Conservation (phyloP, 2,329 filamentous ascomycete genomes). For the Curvularia spicifera region DNA sequence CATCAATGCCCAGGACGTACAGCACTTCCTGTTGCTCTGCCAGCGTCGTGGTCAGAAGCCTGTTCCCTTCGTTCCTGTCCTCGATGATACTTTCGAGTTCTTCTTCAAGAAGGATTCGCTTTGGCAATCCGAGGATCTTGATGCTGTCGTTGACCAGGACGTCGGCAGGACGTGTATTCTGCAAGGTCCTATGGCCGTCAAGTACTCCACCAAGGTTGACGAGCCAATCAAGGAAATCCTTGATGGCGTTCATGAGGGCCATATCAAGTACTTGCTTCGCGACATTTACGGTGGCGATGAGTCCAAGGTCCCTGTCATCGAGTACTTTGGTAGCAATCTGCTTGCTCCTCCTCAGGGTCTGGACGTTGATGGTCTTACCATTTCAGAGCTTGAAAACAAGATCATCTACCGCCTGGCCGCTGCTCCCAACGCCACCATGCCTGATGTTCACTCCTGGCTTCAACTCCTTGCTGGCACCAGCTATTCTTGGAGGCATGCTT, state of each 20-base stretch:
- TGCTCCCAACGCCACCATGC: conserved; percentile 74
- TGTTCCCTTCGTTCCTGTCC: conserved; percentile 90
- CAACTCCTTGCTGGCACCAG: conserved; percentile 82
- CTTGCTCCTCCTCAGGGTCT: conserved; percentile 68
- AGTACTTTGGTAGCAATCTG: conserved; percentile 94
- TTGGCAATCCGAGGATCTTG: conserved; percentile 98
- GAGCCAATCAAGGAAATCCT: conserved; percentile 96
- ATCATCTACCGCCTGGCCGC: conserved; percentile 83
- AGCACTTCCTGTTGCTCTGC: conserved; percentile 94
- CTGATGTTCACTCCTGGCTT: conserved; percentile 83
- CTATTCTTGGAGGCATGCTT: conserved; percentile 92
- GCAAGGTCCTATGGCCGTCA: conserved; percentile 90
- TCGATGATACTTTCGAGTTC: conserved; percentile 97
- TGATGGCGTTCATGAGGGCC: conserved; percentile 84
- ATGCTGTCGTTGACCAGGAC: conserved; percentile 94
- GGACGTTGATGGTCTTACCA: conserved; percentile 84
- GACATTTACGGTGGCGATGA: conserved; percentile 81
- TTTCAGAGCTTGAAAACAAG: conserved; percentile 80
- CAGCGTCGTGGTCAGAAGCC: conserved; percentile 93
- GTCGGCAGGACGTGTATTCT: conserved; percentile 95
- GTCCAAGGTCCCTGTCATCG: conserved; percentile 78
- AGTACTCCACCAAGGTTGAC: conserved; percentile 86
- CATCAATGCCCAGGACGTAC: conserved; percentile 97
- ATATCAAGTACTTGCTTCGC: conserved; percentile 78
- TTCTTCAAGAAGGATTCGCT: conserved; percentile 99